Conservation (phyloP, 371 early-diverging fungal species). For the Neoconidiobolus thromboides region DNA sequence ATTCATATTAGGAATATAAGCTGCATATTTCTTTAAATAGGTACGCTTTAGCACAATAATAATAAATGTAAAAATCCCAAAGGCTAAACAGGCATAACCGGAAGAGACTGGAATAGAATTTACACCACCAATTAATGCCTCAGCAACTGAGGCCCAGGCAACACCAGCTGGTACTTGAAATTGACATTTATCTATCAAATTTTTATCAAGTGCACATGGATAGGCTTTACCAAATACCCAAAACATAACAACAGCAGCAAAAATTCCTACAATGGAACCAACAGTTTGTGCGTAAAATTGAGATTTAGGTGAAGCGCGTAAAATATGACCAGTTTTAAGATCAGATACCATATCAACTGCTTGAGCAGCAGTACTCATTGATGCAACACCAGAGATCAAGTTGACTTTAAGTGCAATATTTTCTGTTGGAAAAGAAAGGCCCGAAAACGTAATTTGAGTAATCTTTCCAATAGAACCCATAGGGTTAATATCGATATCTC, state of each 20-base stretch:
- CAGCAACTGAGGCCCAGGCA: conserved; percentile 39
- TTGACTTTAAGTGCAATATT: conserved; percentile 23
- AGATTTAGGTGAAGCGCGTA: conserved; percentile 42
- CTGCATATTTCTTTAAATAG: conserved; percentile 23
- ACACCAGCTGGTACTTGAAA: conserved; percentile 33
- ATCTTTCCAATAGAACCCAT: conserved; percentile 35
- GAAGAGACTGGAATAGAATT: conserved; percentile 10
- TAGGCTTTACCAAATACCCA: conserved; percentile 38
- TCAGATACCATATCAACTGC: conserved; percentile 47
- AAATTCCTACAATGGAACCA: conserved; percentile 37
- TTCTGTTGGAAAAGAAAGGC: conserved; percentile 22
- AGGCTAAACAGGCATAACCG: conserved; percentile 20
- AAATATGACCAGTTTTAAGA: conserved; percentile 39
- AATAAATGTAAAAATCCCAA: conserved; percentile 19
- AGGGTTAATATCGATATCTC: conserved; percentile 44
- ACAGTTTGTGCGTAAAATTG: conserved; percentile 40
- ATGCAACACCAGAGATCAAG: conserved; percentile 37
- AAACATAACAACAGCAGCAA: conserved; percentile 33
- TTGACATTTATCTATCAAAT: conserved; percentile 13
- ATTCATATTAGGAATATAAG: conserved; percentile 33
- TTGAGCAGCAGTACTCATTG: conserved; percentile 34
- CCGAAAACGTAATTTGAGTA: conserved; percentile 36
- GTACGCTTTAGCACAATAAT: conserved; percentile 20
- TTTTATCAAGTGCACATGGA: conserved; percentile 21
- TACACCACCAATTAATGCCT: conserved; percentile 19